Conservation (phyloP, 495 filamentous ascomycete genomes). For the Ramalina intermedia region DNA sequence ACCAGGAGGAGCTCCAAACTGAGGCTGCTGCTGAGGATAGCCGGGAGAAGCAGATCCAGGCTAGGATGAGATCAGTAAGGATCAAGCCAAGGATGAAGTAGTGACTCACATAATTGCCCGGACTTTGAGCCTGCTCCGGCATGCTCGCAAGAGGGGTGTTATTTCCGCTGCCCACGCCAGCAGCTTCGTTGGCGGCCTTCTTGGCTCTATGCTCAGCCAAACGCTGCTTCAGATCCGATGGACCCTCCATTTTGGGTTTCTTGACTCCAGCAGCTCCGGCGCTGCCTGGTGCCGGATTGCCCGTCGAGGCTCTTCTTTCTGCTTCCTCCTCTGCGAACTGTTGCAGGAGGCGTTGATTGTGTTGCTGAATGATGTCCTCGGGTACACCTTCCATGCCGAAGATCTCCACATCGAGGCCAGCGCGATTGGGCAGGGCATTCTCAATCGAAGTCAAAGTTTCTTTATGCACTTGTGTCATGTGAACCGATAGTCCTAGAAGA, state of each 20-base stretch:
- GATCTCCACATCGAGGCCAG: conserved; percentile 79
- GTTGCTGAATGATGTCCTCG: conserved; percentile 63
- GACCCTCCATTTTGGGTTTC: conserved; percentile 64
- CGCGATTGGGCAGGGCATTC: conserved; percentile 75
- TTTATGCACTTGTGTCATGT: conserved; percentile 98
- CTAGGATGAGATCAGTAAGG: not conserved
- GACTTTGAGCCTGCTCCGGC: conserved; percentile 37
- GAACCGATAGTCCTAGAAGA: conserved; percentile 67
- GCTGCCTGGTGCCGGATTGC: conserved; percentile 60
- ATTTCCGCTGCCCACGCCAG: conserved; percentile 42
- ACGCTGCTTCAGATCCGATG: conserved; percentile 68
- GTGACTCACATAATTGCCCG: conserved; percentile 39
- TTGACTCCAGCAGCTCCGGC: conserved; percentile 40
- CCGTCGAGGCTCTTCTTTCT: conserved; percentile 65
- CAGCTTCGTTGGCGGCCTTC: conserved; percentile 42
- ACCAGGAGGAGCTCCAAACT: conserved; percentile 15
- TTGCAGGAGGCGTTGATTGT: conserved; percentile 69
- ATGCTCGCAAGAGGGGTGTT: conserved; percentile 43
- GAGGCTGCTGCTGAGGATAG: conserved; percentile 16
- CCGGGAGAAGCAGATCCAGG: conserved; percentile 13
- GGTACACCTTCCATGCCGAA: conserved; percentile 98
- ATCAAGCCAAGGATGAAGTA: not conserved
- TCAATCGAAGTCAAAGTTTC: conserved; percentile 74
- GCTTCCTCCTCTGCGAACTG: conserved; percentile 76
- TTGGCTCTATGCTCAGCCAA: conserved; percentile 67